Conservation (phyloP, 305 asterid genomes). For the Plantago coronopus region DNA sequence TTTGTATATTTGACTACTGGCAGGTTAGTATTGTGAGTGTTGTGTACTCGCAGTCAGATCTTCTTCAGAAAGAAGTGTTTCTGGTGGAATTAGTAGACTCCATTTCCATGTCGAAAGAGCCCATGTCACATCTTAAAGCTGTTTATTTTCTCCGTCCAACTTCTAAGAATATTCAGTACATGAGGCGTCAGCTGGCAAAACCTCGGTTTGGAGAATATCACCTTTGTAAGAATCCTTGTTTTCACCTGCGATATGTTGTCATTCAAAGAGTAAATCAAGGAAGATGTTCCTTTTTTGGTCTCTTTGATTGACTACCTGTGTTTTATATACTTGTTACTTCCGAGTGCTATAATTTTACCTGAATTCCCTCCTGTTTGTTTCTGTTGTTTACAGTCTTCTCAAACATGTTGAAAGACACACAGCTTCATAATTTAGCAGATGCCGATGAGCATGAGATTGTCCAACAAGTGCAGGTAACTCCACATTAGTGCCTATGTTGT, state of each 20-base stretch:
- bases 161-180: conserved; percentile 69
- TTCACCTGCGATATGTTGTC: conserved; percentile 8
- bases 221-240: conserved; percentile 60
- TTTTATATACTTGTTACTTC: conserved; percentile 16
- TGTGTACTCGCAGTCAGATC: conserved; percentile 91
- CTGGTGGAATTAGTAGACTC: conserved; percentile 90
- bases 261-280: not conserved
- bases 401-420: conserved; percentile 87
- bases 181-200: conserved; percentile 79
- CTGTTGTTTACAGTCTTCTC: conserved; percentile 74
- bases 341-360: not conserved
- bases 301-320: too few species aligned
- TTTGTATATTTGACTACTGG: conserved; percentile 21
- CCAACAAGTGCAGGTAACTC: conserved; percentile 85
- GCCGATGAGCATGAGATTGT: conserved; percentile 90
- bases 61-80: conserved; percentile 95
- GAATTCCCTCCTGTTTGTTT: not conserved
- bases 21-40: conserved; percentile 97
- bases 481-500: conserved; percentile 3
- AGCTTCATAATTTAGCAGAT: conserved; percentile 93
- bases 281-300: conserved; percentile 10
- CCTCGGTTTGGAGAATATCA: conserved; percentile 98
- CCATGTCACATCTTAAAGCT: conserved; percentile 97
- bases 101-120: conserved; percentile 86
- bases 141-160: conserved; percentile 93